These are phyloP conservation scores for Suhomyces ambrosiae DNA, from an alignment of 1,139 yeast species.

Conservation along the genomic window DNA sequence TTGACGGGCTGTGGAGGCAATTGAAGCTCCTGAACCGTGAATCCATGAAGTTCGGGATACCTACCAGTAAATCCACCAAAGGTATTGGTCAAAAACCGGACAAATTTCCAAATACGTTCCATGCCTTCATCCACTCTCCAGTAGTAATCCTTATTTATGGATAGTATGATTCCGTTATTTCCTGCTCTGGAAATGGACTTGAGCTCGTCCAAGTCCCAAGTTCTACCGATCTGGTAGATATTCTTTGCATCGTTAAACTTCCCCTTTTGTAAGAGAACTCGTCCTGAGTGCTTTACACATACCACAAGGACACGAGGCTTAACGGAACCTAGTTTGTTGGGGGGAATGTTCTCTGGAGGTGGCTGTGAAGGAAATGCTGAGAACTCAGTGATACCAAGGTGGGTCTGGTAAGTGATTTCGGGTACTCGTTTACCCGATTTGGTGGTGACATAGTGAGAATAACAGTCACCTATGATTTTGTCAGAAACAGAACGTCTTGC, in stretches of 20 bases:
- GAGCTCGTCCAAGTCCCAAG: constrained; percentile 86
- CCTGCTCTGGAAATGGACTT: constrained; percentile 54
- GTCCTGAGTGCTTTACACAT: constrained; percentile 52
- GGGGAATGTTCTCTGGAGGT: constrained; percentile 38
- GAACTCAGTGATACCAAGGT: constrained; percentile 41
- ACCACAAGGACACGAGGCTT: constrained; percentile 45
- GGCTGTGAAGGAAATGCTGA: constrained; percentile 42
- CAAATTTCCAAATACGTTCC: constrained; percentile 61
- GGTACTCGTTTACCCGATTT: constrained; percentile 31
- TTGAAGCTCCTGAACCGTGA: constrained; percentile 38
- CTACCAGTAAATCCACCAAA: constrained; percentile 68
- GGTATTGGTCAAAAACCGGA: constrained; percentile 61
- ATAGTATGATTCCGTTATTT: constrained; percentile 59
- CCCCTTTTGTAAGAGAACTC: constrained; percentile 82
- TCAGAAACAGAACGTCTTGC: constrained; percentile 27
- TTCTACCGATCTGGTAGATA: constrained; percentile 84
- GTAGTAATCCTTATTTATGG: constrained; percentile 76
- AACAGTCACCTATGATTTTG: constrained; percentile 45
- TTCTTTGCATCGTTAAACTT: constrained; percentile 71
- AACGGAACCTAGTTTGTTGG: constrained; percentile 37
- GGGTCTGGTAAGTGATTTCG: constrained; percentile 43
- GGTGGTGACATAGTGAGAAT: constrained; percentile 35
- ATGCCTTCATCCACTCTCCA: constrained; percentile 77
- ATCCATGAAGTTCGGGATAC: constrained; percentile 58
- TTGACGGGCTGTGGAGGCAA: constrained; percentile 33